Conservation (phyloP, 805 yeast genomes). For the Lipomyces starkeyi region DNA sequence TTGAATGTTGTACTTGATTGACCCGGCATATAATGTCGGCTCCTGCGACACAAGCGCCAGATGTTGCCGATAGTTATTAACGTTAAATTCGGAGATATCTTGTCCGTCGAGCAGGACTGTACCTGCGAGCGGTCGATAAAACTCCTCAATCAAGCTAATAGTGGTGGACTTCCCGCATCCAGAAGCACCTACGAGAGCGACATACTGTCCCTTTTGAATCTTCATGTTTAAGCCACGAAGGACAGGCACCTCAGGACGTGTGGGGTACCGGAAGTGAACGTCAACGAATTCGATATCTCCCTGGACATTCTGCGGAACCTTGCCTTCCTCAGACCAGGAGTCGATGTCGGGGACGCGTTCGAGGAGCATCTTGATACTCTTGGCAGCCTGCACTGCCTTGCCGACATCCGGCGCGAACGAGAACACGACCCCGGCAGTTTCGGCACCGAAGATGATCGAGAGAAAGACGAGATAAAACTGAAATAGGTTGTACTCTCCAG, state of each 20-base stretch:
- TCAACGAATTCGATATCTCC: conserved; percentile 62
- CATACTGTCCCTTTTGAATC: conserved; percentile 57
- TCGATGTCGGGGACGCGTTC: conserved; percentile 48
- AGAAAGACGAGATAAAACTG: conserved; percentile 51
- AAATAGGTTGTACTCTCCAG: conserved; percentile 44
- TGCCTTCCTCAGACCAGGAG: conserved; percentile 44
- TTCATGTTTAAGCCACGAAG: conserved; percentile 57
- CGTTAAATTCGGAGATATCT: conserved; percentile 56
- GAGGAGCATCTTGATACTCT: conserved; percentile 46
- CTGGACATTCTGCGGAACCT: conserved; percentile 39
- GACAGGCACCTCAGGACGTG: conserved; percentile 48
- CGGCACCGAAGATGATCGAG: conserved; percentile 52
- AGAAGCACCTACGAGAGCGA: conserved; percentile 72
- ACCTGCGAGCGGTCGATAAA: conserved; percentile 59
- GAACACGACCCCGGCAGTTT: conserved; percentile 52
- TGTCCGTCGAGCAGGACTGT: conserved; percentile 58
- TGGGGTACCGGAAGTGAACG: conserved; percentile 45
- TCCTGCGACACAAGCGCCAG: conserved; percentile 70
- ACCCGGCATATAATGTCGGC: conserved; percentile 63
- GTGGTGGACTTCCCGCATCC: conserved; percentile 71
- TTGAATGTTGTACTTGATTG: conserved; percentile 60
- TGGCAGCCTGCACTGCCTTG: conserved; percentile 50
- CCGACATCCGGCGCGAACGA: conserved; percentile 54
- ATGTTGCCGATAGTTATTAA: conserved; percentile 55
- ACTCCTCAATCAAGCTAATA: conserved; percentile 58